Evolutionary conservation across 2,329 filamentous ascomycete species (phyloP), one percentile per base, ranked within the genome.

Genomic region (Coniochaeta hoffmannii): DNA sequence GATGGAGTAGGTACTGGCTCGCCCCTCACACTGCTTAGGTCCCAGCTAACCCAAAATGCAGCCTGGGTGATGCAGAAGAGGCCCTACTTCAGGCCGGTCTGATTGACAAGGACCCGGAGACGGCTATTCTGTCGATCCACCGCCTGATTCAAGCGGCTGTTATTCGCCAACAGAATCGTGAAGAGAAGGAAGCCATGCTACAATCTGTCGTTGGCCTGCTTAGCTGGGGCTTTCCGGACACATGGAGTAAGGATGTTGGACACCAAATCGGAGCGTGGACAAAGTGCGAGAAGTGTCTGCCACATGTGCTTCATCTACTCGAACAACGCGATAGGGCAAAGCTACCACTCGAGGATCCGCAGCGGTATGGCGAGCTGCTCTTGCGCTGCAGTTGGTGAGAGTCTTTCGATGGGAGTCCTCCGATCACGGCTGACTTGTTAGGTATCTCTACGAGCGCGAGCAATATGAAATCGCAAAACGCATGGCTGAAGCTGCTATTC

Each of bases 401-500:
- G 11, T 12, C 6, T 32, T 6, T 7, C 6, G 6, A 32, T 12
- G 12, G 12, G 7, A 32, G 30, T 6, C 30, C 12, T 6, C 30
- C 6, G 30, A 32, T 32, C 7, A 32, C 6, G 15, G 32, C 10
- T 34, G 5, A 19, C 15, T 15, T 4, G 7, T n/a, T 56, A 68
- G 66, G 63, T 68, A 68, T 55, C 59, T 70, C 8, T 70, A 69
- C 57, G 66, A 69, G 56, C 58, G 62, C 2, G 68, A 68, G 57
- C 58, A 59, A 32, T 69, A 65, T 46, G 55, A 54, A 30, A 55
- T 62, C 14, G 66, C 67, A 9, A 36, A 55, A 34, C 55, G 52
- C 10, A 57, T 69, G 36, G 58, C 67, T 14, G 52, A 63, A 7
- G 54, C 57, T 53, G 66, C 65, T 3, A 34, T 34, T 12, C 15